phyloP scores from a whole-genome alignment of 805 yeast species.

The Kluyveromyces dobzhanskii region DNA sequence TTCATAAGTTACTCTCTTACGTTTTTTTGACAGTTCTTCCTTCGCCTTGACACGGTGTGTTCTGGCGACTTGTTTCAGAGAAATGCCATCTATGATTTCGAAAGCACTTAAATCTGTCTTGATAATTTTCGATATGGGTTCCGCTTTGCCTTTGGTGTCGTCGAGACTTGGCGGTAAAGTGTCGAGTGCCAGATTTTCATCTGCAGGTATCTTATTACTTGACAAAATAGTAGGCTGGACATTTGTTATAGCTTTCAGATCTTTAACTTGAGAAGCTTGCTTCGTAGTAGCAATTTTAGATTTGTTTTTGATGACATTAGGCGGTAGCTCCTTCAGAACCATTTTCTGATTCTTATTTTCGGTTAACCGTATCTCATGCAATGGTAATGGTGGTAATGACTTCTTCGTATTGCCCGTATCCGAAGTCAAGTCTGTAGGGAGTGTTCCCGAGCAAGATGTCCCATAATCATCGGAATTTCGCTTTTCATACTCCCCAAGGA shows the following conservation, averaged over 20 bases:
- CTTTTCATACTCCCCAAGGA: not conserved
- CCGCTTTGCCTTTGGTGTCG: not conserved
- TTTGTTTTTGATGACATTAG: not conserved
- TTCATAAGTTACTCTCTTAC: not conserved
- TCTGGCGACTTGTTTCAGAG: slow-evolving; percentile 14
- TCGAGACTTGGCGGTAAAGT: no score
- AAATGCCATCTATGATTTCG: slow-evolving; percentile 31
- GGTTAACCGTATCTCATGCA: not conserved
- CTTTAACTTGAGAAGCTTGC: no score
- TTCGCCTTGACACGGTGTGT: slow-evolving; percentile 19
- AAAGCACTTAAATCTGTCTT: slow-evolving; percentile 34
- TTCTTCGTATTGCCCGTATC: no score
- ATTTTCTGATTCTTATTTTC: not conserved
- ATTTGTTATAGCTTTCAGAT: no score
- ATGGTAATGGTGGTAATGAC: not conserved
- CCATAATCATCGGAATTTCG: no score
- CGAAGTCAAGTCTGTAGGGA: no score
- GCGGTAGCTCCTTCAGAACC: not conserved
- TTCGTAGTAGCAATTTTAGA: no score
- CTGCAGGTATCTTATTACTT: no score
- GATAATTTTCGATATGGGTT: no score
- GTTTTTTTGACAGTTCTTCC: slow-evolving; percentile 2
- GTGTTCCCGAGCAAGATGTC: no score
- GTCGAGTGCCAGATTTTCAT: no score
- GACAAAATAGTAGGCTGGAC: no score